Evolutionary conservation across 208 protist genomes (phyloP), one percentile per base, ranked within the genome.

Genomic region (Phytomonas sp.): DNA sequence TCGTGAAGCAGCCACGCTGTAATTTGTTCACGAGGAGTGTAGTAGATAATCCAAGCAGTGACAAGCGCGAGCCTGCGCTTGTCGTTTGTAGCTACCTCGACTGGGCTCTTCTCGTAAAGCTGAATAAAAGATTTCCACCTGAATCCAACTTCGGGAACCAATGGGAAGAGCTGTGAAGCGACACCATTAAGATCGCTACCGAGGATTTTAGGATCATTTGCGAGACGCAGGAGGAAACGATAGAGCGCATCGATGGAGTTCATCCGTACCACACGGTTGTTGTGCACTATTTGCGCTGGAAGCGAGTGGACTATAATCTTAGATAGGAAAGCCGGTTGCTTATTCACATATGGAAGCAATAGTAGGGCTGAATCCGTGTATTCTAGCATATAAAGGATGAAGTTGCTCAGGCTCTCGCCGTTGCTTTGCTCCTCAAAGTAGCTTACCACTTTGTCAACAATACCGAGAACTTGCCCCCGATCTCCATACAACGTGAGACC

Each of bases 41-140:
- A 94, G 70, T 86, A 94, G 30, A 91, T 63, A 71, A 96, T 89
- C 88, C 91, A 96, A 43, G 92, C 40, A 30, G 81, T 70, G n/a
- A 73, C 72, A 43, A 91, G 82, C 7, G 69, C 73, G n/a, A 93
- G 75, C 56, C 83, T 82, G 13, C 86, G 84, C 72, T 86, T 84
- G 46, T 94, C 88, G n/a, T 62, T 66, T 59, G 79, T 30, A 13
- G 30, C 29, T 28, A 80, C 62, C 17, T 69, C 70, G 2, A 71
- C 20, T 1, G 82, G 73, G 3, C 69, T 67, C 72, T 91, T 88
- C 46, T 92, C 82, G 62, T 73, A 82, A 13, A 73, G 17, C 71
- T 88, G 80, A 15, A 40, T 67, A 60, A 93, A 76, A 7, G 70
- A 61, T 74, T 87, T 86, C 88, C 91, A 94, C 46, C 87, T 72